Percentiles rank a stretch among this genome's conserved stretches.
These are phyloP conservation scores for Nepenthes gracilis DNA, from an alignment of 148 eudicot species.

Conservation along the genomic window DNA sequence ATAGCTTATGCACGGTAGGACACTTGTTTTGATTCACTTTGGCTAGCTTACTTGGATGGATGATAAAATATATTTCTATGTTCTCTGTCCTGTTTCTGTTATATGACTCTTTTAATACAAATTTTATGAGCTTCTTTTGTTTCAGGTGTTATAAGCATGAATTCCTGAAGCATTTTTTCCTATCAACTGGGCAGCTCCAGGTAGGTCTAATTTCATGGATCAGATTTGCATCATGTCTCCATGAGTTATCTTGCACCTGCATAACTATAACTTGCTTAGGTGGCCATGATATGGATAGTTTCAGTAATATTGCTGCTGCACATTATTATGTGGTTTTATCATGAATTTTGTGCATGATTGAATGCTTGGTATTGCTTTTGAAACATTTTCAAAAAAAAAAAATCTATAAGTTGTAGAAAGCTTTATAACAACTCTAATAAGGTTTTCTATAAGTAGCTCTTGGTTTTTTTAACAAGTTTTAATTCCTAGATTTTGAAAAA, in stretches of 20 bases:
- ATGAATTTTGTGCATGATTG: no score
- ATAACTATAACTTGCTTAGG: neutral
- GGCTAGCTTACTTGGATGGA: neutral
- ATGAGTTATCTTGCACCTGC: neutral
- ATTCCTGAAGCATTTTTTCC: constrained; percentile 77
- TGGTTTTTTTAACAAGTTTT: no score
- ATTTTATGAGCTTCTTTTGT: neutral
- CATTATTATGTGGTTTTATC: no score
- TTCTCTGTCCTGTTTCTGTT: neutral
- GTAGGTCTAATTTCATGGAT: constrained; percentile 21
- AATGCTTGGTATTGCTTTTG: no score
- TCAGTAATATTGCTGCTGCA: no score
- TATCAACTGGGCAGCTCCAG: constrained; percentile 80
- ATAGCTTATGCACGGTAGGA: constrained; percentile 62
- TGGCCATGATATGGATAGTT: no score
- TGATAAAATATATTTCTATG: neutral
- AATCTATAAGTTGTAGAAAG: no score
- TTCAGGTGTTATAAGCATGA: constrained; percentile 82
- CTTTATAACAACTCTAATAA: no score
- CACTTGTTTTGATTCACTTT: neutral
- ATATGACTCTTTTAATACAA: neutral
- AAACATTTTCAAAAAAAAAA: no score
- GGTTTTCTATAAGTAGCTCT: no score
- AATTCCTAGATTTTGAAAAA: no score
- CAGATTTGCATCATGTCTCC: neutral